Base-by-base conservation (phyloP, 208 protist species). In the Entamoeba histolytica region DNA sequence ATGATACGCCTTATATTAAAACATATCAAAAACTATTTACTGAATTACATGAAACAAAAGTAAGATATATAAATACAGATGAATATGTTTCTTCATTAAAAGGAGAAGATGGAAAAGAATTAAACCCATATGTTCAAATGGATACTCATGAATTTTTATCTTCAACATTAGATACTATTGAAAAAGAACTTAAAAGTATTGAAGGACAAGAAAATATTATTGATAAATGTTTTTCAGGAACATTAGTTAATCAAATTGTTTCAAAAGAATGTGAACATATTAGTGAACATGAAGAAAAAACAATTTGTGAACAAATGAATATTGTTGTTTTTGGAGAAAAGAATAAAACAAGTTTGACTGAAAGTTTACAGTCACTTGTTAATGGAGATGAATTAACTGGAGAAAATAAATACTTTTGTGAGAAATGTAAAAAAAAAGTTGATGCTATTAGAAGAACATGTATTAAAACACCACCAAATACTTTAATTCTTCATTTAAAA, bases 361-460 rank as follows among this genome's bases (percentile, higher is more conserved):
- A 92, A 49, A 92, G 91, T 92, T 92, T 92, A 8, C 19, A 44
- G 4, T 92, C 14, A 14, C 15, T 31, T 19, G 49, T 93, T 49
- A 10, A 93, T 52, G 92, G 47, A 1, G 92, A 93, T 49, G 49
- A 50, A 8, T n/a, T 93, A 23, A 31, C 7, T 44, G 92, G 92
- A 23, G 92, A 93, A 15, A 93, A 93, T n/a, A 93, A 93, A n/a
- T 93, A 55, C 12, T 51, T 52, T 15, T 93, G 92, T 91, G 92
- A 93, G 6, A 55, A 49, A 57, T 93, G 92, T 49, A 1, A 91
- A 28, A 91, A 93, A 28, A 49, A 91, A 31, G 92, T 93, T 23
- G 87, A 49, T 91, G 92, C 92, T 17, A 31, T 57, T 15, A 49
- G 49, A 31, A 15, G 92, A 61, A 31, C 87, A 6, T 91, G 61